A percentile compares a stretch with the other conserved stretches of the same genome.
Conservation (phyloP, 805 yeast species). For the Clavispora carvajalis region DNA sequence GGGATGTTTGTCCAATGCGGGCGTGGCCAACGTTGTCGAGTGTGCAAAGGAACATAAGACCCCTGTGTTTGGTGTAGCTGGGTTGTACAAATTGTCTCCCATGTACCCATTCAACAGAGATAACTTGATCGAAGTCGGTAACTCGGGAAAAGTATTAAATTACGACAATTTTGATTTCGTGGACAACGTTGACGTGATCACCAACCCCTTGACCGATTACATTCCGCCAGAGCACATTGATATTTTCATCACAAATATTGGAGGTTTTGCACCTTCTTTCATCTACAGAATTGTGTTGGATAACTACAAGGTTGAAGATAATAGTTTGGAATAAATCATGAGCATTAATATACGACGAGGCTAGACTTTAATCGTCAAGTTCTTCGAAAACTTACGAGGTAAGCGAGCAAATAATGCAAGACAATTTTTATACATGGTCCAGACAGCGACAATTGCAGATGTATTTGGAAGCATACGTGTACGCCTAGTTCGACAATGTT, state of each 20-base stretch:
- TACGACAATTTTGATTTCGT: conserved; percentile 66
- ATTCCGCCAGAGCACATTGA: conserved; percentile 92
- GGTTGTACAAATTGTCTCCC: conserved; percentile 88
- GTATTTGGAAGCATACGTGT: no score
- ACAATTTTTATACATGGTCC: no score
- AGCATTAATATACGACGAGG: conserved; percentile 1
- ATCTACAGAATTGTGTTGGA: conserved; percentile 93
- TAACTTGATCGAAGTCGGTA: conserved; percentile 83
- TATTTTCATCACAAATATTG: conserved; percentile 89
- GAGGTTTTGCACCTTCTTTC: conserved; percentile 95
- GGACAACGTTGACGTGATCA: conserved; percentile 65
- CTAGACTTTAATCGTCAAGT: background rate
- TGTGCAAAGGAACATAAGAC: conserved; percentile 93
- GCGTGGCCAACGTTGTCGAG: conserved; percentile 89
- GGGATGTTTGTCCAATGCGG: conserved; percentile 84
- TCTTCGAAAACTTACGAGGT: no score
- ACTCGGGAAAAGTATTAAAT: conserved; percentile 80
- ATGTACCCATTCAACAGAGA: conserved; percentile 86
- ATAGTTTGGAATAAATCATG: conserved; percentile 24
- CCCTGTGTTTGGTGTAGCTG: conserved; percentile 96
- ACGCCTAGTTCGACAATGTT: conserved; percentile 18
- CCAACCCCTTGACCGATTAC: conserved; percentile 87
- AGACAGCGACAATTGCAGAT: no score
- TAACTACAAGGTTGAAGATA: conserved; percentile 85
- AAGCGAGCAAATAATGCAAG: no score